Percentiles rank a stretch among this genome's conserved stretches.
Conservation (phyloP, 2,329 filamentous ascomycete species). For the Cadophora malorum region DNA sequence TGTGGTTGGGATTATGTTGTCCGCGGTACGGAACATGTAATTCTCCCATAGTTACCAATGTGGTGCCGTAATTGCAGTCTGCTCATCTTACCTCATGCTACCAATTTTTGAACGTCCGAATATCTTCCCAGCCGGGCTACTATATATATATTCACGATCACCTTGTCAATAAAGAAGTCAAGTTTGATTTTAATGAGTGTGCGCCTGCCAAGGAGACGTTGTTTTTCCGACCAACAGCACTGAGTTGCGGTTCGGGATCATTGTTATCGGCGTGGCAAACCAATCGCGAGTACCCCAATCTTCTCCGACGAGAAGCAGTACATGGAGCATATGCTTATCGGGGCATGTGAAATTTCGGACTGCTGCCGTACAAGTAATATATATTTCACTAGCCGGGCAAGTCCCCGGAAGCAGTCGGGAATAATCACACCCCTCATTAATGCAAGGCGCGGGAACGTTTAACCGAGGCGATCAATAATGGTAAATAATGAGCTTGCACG, state of each 20-base stretch:
- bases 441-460: neutral
- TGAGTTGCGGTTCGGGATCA: neutral
- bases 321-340: no score
- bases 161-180: neutral
- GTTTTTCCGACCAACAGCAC: neutral
- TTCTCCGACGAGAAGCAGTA: no score
- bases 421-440: neutral
- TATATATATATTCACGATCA: neutral
- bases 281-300: no score
- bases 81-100: neutral
- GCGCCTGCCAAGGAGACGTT: neutral
- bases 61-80: neutral
- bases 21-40: neutral
- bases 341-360: no score
- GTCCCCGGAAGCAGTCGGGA: neutral
- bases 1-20: neutral
- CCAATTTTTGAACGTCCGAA: neutral
- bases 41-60: neutral
- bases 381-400: neutral
- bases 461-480: neutral
- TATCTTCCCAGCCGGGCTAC: neutral
- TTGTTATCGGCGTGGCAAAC: neutral
- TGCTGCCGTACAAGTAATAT: neutral
- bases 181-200: neutral
- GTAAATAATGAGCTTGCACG: neutral